Evolutionary conservation across 1,284 basidiomycete species (phyloP), one percentile per base, ranked within the genome.

Genomic region (Trichosporon sp.): DNA sequence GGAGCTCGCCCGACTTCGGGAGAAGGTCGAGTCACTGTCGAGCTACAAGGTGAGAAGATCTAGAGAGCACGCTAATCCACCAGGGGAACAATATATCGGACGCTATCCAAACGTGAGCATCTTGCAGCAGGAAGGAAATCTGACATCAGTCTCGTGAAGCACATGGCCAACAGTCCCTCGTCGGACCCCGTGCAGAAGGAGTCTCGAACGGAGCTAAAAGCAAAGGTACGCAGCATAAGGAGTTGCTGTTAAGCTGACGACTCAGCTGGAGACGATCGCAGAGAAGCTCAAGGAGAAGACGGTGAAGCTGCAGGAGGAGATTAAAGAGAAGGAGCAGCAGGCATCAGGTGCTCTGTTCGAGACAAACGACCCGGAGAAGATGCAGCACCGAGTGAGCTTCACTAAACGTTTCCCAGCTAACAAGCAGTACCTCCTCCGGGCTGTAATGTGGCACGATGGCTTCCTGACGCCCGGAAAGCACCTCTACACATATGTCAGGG

Each of bases 361-460:
- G 31, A 79, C 76, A 0, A 73, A 75, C 56, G 76, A 79, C 51
- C 76, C 77, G 0, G 68, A 62, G n/a, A 68, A 73, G 44, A 74
- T 75, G 12, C 70, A 75, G 65, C 75, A 81, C 72, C 67, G 69
- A 12, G 78, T 80, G 51, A 68, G 5, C 34, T 7, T 35, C 18
- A 25, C 1, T 56, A 0, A 15, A 2, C 11, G 15, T 35, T 15
- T 6, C n/a, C 13, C 7, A n/a, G 44, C 65, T 73, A 27, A 67
- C 51, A 13, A 27, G n/a, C 62, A 80, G 75, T 81, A 80, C 62
- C 47, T 58, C 2, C 72, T 82, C 2, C 72, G 75, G 32, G 73
- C 79, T 11, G 66, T 80, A 2, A 58, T 81, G 15, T 78, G 76
- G 71, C 74, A 80, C 62, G 80, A 82, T 65, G 80, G 80, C 8